These are phyloP conservation scores for Dalechampia spathulata DNA, from an alignment of 441 rosid species.

Conservation along the genomic window DNA sequence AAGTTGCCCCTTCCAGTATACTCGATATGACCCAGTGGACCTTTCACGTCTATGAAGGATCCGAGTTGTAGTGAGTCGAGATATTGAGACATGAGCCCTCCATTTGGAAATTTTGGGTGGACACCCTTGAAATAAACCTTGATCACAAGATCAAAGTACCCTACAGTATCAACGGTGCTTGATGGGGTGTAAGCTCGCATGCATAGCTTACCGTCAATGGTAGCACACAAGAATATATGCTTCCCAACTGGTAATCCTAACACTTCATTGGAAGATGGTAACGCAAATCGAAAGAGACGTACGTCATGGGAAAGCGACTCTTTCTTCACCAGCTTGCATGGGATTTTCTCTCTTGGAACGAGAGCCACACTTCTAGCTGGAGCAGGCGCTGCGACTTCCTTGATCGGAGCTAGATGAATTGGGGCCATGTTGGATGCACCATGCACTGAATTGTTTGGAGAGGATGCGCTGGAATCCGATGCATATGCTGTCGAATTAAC, in stretches of 20 bases:
- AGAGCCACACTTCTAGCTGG: slow-evolving; percentile 37
- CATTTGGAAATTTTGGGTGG: slow-evolving; percentile 71
- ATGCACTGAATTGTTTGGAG: slow-evolving; percentile 65
- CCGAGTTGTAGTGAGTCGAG: slow-evolving; percentile 58
- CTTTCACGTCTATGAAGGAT: slow-evolving; percentile 58
- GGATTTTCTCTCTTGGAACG: slow-evolving; percentile 65
- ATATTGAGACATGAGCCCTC: slow-evolving; percentile 76
- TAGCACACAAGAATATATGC: slow-evolving; percentile 70
- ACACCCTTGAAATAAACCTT: slow-evolving; percentile 71
- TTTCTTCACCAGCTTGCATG: slow-evolving; percentile 59
- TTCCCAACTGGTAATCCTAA: slow-evolving; percentile 79
- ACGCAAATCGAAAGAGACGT: slow-evolving; percentile 52
- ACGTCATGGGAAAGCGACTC: slow-evolving; percentile 65
- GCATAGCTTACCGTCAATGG: slow-evolving; percentile 56
- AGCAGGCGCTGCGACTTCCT: slow-evolving; percentile 19
- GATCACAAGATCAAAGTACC: slow-evolving; percentile 70
- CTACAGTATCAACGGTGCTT: slow-evolving; percentile 47
- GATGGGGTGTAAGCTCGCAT: slow-evolving; percentile 88
- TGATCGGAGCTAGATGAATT: slow-evolving; percentile 46
- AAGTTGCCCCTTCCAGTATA: slow-evolving; percentile 63
- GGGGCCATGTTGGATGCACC: slow-evolving; percentile 32
- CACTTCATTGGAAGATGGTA: slow-evolving; percentile 59
- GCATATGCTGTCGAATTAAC: slow-evolving; percentile 40
- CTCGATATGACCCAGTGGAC: slow-evolving; percentile 84
- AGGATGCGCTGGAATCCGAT: slow-evolving; percentile 48